These are phyloP conservation scores for Geotrichum aggregatum DNA, from an alignment of 1,139 yeast genomes.

Conservation along the genomic window DNA sequence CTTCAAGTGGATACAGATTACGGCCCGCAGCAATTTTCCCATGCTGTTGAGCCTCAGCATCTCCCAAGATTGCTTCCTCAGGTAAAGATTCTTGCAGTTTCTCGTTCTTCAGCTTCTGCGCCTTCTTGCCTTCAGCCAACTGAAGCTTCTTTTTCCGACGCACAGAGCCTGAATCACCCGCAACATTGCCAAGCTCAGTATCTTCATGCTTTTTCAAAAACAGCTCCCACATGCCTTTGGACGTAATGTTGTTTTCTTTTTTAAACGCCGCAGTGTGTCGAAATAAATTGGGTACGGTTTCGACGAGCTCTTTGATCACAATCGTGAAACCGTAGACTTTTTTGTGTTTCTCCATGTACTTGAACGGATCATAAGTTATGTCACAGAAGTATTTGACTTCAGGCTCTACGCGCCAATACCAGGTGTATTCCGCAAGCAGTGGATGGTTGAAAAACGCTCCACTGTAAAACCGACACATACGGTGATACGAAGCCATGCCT, in stretches of 20 bases:
- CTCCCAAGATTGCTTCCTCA: conserved; percentile 24
- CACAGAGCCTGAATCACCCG: conserved; percentile 27
- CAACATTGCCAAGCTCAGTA: conserved; percentile 22
- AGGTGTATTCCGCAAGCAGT: conserved; percentile 58
- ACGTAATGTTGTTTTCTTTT: conserved; percentile 44
- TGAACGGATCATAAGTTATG: conserved; percentile 83
- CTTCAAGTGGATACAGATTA: conserved; percentile 14
- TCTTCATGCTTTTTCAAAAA: conserved; percentile 31
- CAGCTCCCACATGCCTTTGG: conserved; percentile 47
- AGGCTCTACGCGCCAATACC: conserved; percentile 97
- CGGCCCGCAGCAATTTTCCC: conserved; percentile 18
- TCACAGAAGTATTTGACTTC: conserved; percentile 86
- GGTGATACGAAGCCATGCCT: conserved; percentile 64
- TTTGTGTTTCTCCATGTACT: conserved; percentile 63
- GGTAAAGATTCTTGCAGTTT: conserved; percentile 25
- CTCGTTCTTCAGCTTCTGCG: conserved; percentile 22
- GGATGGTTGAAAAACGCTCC: conserved; percentile 74
- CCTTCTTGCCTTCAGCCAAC: conserved; percentile 30
- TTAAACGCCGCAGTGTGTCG: conserved; percentile 65
- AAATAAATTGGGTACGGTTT: conserved; percentile 77
- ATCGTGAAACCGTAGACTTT: conserved; percentile 84
- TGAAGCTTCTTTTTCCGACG: conserved; percentile 32
- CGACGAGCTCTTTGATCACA: conserved; percentile 64
- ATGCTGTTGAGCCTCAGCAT: conserved; percentile 3
- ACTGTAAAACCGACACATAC: conserved; percentile 69